Evolutionary conservation across 768 basidiomycete species (phyloP).

Genomic region (Candolleomyces eurysporus): DNA sequence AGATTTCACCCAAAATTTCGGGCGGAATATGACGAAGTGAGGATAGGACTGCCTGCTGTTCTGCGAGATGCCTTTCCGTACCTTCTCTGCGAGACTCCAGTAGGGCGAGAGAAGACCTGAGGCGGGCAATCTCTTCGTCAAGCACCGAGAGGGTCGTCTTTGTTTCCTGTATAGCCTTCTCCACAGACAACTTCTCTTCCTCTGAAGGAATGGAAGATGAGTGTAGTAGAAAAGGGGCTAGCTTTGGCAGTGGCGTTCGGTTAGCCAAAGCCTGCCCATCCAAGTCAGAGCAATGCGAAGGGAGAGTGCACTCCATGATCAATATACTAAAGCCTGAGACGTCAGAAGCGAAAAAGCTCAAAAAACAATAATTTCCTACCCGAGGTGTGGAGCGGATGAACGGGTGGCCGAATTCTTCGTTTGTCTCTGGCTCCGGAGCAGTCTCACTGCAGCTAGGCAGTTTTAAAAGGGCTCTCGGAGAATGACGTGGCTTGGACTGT

Average conservation of each 20-base stretch:
- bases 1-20: constrained; percentile 24
- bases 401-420: too few species aligned
- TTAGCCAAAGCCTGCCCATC: neutral
- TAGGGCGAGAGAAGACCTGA: constrained; percentile 10
- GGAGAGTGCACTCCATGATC: too few species aligned
- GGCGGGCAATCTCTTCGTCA: constrained; percentile 15
- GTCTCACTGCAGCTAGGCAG: too few species aligned
- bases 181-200: constrained; percentile 11
- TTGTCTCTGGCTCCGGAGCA: too few species aligned
- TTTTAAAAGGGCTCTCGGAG: too few species aligned
- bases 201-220: constrained; percentile 17
- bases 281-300: too few species aligned
- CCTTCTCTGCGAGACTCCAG: constrained; percentile 11
- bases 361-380: too few species aligned
- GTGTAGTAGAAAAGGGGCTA: constrained; percentile 9
- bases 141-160: constrained; percentile 2
- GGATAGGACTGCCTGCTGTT: constrained; percentile 18
- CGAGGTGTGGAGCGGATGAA: too few species aligned
- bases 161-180: constrained; percentile 10
- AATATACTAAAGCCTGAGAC: too few species aligned
- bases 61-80: constrained; percentile 6
- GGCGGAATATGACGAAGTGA: constrained; percentile 21
- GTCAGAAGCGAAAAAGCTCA: too few species aligned
- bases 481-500: too few species aligned
- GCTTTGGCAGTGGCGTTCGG: neutral